A percentile compares a stretch with the other conserved stretches of the same genome.
These are phyloP conservation scores for Microcyclosporella mali DNA, from an alignment of 2,329 filamentous ascomycete species.

Conservation along the genomic window DNA sequence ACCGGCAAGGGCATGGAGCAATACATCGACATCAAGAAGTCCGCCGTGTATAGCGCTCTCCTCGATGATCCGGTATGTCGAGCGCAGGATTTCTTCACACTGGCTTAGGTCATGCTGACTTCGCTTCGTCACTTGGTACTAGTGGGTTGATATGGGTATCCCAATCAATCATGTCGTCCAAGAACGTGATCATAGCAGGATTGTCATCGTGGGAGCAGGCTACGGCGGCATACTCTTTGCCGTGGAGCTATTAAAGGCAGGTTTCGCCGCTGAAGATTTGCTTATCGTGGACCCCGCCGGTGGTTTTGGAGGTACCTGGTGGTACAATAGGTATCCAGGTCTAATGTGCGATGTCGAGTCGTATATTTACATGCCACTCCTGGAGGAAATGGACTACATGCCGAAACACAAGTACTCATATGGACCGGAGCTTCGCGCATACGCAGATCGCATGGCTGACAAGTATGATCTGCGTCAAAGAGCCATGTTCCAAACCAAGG, in stretches of 20 bases:
- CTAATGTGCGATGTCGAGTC: conserved; percentile 53
- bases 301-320: conserved; percentile 46
- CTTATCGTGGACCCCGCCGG: conserved; percentile 42
- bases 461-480: conserved; percentile 39
- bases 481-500: conserved; percentile 45
- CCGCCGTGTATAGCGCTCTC: conserved; percentile 21
- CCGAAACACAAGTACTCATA: conserved; percentile 47
- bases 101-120: too few species aligned
- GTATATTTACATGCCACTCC: conserved; percentile 52
- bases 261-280: conserved; percentile 33
- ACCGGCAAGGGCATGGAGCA: conserved; percentile 16
- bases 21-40: conserved; percentile 26
- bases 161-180: conserved; percentile 14
- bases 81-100: conserved; percentile 1
- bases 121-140: background rate
- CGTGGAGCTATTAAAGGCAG: conserved; percentile 35
- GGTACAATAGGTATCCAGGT: conserved; percentile 45
- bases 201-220: conserved; percentile 39
- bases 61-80: conserved; percentile 17
- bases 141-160: conserved; percentile 22
- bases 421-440: conserved; percentile 42
- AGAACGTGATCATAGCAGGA: conserved; percentile 16
- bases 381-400: conserved; percentile 56
- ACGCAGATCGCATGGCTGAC: conserved; percentile 42
- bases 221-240: conserved; percentile 41